These are phyloP conservation scores for Monosporascus sp. DNA, from an alignment of 2,329 filamentous ascomycete genomes.

Conservation along the genomic window DNA sequence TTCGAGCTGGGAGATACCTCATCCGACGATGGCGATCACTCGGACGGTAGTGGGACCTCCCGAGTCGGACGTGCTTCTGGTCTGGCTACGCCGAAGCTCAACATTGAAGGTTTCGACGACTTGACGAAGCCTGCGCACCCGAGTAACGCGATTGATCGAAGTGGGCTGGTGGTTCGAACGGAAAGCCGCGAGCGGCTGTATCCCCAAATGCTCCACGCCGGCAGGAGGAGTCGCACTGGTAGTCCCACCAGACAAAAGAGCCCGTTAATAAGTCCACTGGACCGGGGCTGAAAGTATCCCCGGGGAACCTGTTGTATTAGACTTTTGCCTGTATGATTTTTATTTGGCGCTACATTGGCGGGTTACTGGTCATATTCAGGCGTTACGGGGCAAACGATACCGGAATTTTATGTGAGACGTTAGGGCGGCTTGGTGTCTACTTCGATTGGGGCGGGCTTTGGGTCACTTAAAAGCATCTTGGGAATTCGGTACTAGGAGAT, in stretches of 20 bases:
- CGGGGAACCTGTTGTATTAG: constrained; percentile 4
- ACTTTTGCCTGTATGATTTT: too few relatives aligned
- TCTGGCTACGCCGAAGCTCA: constrained; percentile 60
- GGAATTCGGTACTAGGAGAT: too few relatives aligned
- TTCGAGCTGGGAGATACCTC: constrained; percentile 72
- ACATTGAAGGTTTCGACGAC: constrained; percentile 46
- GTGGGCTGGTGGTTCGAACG: constrained; percentile 72
- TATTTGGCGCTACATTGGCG: too few relatives aligned
- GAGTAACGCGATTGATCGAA: constrained; percentile 52
- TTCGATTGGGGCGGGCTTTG: too few relatives aligned
- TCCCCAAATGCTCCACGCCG: constrained; percentile 50
- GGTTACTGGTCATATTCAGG: too few relatives aligned
- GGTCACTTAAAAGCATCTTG: constrained; percentile 1
- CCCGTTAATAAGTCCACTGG: constrained; percentile 45
- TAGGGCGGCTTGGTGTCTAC: background rate
- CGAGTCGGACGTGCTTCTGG: constrained; percentile 58
- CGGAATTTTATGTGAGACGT: too few relatives aligned
- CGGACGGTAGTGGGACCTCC: constrained; percentile 50
- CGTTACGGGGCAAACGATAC: too few relatives aligned
- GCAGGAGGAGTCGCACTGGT: constrained; percentile 49
- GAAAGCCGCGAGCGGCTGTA: constrained; percentile 79
- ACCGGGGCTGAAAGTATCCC: constrained; percentile 30
- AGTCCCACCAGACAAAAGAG: constrained; percentile 57
- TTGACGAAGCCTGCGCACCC: constrained; percentile 24
- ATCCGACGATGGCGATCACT: constrained; percentile 58